Conservation (phyloP, 305 asterid genomes). For the Euphrasia arctica region DNA sequence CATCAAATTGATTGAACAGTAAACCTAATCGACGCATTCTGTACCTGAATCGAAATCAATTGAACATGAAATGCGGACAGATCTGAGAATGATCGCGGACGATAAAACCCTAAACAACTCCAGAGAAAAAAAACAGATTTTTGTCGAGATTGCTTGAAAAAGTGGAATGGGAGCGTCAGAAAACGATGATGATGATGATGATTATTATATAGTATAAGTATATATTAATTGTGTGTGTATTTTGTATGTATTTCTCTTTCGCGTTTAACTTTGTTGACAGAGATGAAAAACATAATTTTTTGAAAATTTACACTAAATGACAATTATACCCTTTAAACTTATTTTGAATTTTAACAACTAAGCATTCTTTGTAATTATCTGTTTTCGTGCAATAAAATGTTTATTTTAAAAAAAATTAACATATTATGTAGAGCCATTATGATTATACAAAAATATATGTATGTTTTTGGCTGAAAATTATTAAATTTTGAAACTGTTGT, state of each 20-base stretch:
- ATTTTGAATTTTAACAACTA: too few species aligned
- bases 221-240: conserved; percentile 5
- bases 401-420: too few species aligned
- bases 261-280: conserved; percentile 36
- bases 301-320: too few species aligned
- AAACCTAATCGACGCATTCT: conserved; percentile 15
- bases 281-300: conserved; percentile 8
- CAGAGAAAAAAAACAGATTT: conserved; percentile 10
- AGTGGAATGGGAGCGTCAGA: conserved; percentile 43
- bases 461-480: too few species aligned
- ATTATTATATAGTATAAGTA: neutral
- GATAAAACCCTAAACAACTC: conserved; percentile 27
- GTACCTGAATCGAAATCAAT: conserved; percentile 35
- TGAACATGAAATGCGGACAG: conserved; percentile 35
- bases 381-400: too few species aligned
- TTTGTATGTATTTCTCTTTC: conserved; percentile 25
- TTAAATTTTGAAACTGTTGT: too few species aligned
- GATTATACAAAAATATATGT: too few species aligned
- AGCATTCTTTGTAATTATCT: too few species aligned
- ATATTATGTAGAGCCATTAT: too few species aligned
- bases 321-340: too few species aligned
- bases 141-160: conserved; percentile 42
- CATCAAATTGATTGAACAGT: conserved; percentile 4
- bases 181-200: conserved; percentile 26
- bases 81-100: conserved; percentile 32